phyloP scores from a whole-genome alignment of 1,284 basidiomycete genomes.

The Abortiporus biennis region DNA sequence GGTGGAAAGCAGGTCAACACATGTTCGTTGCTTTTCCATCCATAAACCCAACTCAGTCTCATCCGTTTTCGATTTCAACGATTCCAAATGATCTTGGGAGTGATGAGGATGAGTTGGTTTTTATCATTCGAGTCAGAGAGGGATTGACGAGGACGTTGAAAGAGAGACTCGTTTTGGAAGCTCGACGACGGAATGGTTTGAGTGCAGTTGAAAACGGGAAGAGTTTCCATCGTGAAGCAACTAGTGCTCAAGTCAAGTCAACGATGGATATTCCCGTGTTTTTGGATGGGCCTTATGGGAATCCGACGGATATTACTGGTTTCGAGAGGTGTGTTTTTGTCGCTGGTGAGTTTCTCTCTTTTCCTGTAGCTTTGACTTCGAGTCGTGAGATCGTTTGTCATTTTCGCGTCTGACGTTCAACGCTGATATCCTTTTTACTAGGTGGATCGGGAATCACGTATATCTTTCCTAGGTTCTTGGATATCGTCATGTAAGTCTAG shows the following conservation, averaged over 20 bases:
- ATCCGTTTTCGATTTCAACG: slow-evolving; percentile 52
- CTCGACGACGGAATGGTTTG: background rate
- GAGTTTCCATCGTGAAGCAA: background rate
- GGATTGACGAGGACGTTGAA: slow-evolving; percentile 44
- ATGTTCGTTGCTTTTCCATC: slow-evolving; percentile 46
- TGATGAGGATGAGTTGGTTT: slow-evolving; percentile 35
- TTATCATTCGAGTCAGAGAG: slow-evolving; percentile 41
- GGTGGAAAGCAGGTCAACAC: slow-evolving; percentile 57
- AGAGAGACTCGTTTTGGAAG: too few relatives aligned
- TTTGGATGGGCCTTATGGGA: slow-evolving; percentile 51
- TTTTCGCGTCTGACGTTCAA: background rate
- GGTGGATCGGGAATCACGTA: slow-evolving; percentile 48
- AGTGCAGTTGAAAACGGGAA: background rate
- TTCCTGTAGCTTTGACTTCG: too few relatives aligned
- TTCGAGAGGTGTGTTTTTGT: slow-evolving; percentile 42
- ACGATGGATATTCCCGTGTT: slow-evolving; percentile 37
- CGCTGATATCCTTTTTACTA: slow-evolving; percentile 13
- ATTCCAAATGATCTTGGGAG: slow-evolving; percentile 20
- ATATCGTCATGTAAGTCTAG: slow-evolving; percentile 31
- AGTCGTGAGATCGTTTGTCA: too few relatives aligned
- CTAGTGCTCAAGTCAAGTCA: background rate
- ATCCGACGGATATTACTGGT: slow-evolving; percentile 34
- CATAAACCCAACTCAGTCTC: slow-evolving; percentile 38
- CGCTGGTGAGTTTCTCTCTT: slow-evolving; percentile 39
- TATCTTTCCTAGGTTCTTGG: slow-evolving; percentile 40